Evolutionary conservation across 495 filamentous ascomycete genomes (phyloP).

Genomic region (Copromyces sp.): DNA sequence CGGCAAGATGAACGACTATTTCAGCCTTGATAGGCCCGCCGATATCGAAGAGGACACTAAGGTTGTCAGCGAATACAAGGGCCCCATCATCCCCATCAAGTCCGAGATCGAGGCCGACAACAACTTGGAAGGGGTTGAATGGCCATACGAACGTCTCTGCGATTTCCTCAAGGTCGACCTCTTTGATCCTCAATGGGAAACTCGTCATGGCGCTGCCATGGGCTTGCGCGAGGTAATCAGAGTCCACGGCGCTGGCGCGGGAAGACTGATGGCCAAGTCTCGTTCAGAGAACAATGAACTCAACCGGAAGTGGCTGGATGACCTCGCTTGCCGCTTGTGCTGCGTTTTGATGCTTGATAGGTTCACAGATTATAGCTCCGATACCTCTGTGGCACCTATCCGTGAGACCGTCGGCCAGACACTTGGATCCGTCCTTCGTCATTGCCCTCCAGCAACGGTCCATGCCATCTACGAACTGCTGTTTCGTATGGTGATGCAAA

Average conservation of each 20-base stretch:
- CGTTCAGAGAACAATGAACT: slow-evolving; percentile 63
- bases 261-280: slow-evolving; percentile 59
- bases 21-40: slow-evolving; percentile 63
- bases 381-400: slow-evolving; percentile 93
- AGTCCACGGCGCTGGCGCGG: slow-evolving; percentile 87
- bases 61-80: slow-evolving; percentile 93
- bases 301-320: slow-evolving; percentile 81
- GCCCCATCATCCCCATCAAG: slow-evolving; percentile 50
- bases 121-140: slow-evolving; percentile 70
- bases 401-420: slow-evolving; percentile 95
- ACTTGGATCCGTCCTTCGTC: slow-evolving; percentile 74
- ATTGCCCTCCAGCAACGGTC: slow-evolving; percentile 65
- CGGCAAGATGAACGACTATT: slow-evolving; percentile 76
- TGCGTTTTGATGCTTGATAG: slow-evolving; percentile 95
- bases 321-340: slow-evolving; percentile 82
- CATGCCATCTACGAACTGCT: slow-evolving; percentile 70
- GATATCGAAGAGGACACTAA: slow-evolving; percentile 80
- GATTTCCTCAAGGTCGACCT: slow-evolving; percentile 87
- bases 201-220: slow-evolving; percentile 94
- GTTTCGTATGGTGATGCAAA: slow-evolving; percentile 85
- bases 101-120: slow-evolving; percentile 58
- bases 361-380: slow-evolving; percentile 95
- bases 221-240: slow-evolving; percentile 85
- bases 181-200: slow-evolving; percentile 92
- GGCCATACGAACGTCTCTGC: slow-evolving; percentile 90